Evolutionary conservation across 1,284 basidiomycete genomes (phyloP).

Genomic region (Rhodotorula sp.): DNA sequence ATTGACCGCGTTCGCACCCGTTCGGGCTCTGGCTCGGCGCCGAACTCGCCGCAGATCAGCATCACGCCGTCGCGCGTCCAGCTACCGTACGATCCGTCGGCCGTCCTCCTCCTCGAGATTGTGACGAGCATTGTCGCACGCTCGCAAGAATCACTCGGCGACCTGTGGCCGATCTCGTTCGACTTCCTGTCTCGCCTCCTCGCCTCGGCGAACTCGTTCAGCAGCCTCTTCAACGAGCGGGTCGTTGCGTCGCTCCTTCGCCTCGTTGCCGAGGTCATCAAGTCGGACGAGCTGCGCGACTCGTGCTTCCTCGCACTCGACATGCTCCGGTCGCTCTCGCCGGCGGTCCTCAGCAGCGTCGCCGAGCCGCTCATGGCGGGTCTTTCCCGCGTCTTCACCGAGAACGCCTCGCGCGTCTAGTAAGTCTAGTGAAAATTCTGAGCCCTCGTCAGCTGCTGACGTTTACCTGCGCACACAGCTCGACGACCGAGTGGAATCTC

Average conservation of each 20-base stretch:
- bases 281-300: slow-evolving; percentile 76
- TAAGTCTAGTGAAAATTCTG: slow-evolving; percentile 47
- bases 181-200: slow-evolving; percentile 84
- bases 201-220: slow-evolving; percentile 74
- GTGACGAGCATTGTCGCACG: slow-evolving; percentile 85
- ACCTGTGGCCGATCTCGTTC: slow-evolving; percentile 89
- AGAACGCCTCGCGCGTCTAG: slow-evolving; percentile 71
- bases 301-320: slow-evolving; percentile 93
- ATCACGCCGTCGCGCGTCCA: slow-evolving; percentile 48
- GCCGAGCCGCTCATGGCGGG: slow-evolving; percentile 90
- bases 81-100: slow-evolving; percentile 89
- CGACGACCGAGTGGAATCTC: slow-evolving; percentile 93
- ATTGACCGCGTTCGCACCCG: slow-evolving; percentile 59
- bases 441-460: not conserved
- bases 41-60: slow-evolving; percentile 48
- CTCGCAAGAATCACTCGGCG: slow-evolving; percentile 69
- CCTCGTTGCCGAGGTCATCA: slow-evolving; percentile 74
- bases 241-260: slow-evolving; percentile 87
- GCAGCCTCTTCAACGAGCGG: slow-evolving; percentile 88
- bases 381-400: slow-evolving; percentile 72
- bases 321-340: slow-evolving; percentile 76
- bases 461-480: slow-evolving; percentile 55
- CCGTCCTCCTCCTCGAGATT: slow-evolving; percentile 88
- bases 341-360: slow-evolving; percentile 73
- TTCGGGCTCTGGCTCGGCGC: slow-evolving; percentile 8